Evolutionary conservation across 208 protist species (phyloP).

Genomic region (Crithidia thermophila): DNA sequence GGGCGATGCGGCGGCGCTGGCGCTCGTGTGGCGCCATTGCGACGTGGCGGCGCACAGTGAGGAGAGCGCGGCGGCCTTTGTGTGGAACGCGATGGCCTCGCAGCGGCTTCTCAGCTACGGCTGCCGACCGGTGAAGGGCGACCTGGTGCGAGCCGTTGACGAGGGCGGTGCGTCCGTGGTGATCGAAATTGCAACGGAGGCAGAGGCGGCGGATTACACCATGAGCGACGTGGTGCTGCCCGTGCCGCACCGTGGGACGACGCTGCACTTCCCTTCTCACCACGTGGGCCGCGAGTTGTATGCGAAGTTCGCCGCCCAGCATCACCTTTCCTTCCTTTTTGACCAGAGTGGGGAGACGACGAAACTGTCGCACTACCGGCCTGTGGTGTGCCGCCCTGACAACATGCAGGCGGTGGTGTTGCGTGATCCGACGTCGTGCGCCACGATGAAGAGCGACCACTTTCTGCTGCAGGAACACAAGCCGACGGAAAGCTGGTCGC

Average conservation of each 20-base stretch:
- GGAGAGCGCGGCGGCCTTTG: constrained; percentile 59
- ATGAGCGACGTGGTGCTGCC: constrained; percentile 84
- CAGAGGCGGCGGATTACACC: constrained; percentile 33
- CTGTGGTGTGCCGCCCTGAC: constrained; percentile 49
- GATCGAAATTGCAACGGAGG: constrained; percentile 32
- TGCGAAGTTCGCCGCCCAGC: constrained; percentile 35
- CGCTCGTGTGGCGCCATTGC: constrained; percentile 39
- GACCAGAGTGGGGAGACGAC: no score
- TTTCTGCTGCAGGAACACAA: constrained; percentile 76
- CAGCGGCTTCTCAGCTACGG: constrained; percentile 62
- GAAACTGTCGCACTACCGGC: constrained; percentile 52
- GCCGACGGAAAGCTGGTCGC: constrained; percentile 31
- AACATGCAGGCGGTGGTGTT: constrained; percentile 56
- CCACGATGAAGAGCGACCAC: constrained; percentile 73
- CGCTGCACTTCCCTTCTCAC: constrained; percentile 16
- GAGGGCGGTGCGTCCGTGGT: constrained; percentile 5
- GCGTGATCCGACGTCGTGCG: constrained; percentile 69
- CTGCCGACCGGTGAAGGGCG: constrained; percentile 52
- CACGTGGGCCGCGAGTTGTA: constrained; percentile 33
- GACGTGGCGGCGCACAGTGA: constrained; percentile 20
- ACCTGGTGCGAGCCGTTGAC: constrained; percentile 45
- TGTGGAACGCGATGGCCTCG: constrained; percentile 88
- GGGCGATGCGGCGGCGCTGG: constrained; percentile 5
- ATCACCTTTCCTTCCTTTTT: constrained; percentile 52
- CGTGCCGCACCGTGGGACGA: constrained; percentile 41